Evolutionary conservation across 345 rosid genomes (phyloP), one percentile per base, ranked within the genome.

Genomic region (Murraya paniculata): DNA sequence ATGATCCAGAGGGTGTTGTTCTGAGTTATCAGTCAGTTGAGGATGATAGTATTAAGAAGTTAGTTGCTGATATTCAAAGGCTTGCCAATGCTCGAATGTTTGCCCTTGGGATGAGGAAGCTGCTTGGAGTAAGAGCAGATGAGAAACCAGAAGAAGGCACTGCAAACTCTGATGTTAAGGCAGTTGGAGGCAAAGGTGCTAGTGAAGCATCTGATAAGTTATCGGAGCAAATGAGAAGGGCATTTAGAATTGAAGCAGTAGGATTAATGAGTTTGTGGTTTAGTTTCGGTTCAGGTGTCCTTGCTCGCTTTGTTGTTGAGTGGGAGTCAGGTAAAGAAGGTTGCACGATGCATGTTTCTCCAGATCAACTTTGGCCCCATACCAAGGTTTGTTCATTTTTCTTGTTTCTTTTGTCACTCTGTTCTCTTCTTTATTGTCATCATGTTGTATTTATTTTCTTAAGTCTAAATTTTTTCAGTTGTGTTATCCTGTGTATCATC

Each of bases 341-440:
- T 80, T 97, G 99, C 87, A 97, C 99, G 55, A 93, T 94, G 98
- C 99, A 93, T 84, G 99, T 97, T 85, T 93, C 98, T 77, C 99
- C 99, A 11, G 98, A 97, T 74, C 98, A 94, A 85, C 95, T 89
- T 76, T 97, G 99, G 99, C 99, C 98, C 28, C 99, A 97, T 81
- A 97, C 99, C 6, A 94, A 94, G 96, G 99, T 89, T 72, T 74
- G 82, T 24, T 59, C 73, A 39, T 80, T 71, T 53, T 69, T 66
- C 39, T 67, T 53, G 35, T 64, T 62, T 74, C 38, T 69, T 75
- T 14, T 38, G 6, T 22, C 8, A 45, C 31, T 45, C 30, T 68
- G 21, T 65, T 59, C 35, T 35, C 35, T 35, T 73, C 10, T 72
- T 55, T 9, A 55, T 5, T 48, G 53, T 31, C 9, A 18, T 30